phyloP scores from a whole-genome alignment of 495 filamentous ascomycete genomes.

The Sphaerosporella brunnea region DNA sequence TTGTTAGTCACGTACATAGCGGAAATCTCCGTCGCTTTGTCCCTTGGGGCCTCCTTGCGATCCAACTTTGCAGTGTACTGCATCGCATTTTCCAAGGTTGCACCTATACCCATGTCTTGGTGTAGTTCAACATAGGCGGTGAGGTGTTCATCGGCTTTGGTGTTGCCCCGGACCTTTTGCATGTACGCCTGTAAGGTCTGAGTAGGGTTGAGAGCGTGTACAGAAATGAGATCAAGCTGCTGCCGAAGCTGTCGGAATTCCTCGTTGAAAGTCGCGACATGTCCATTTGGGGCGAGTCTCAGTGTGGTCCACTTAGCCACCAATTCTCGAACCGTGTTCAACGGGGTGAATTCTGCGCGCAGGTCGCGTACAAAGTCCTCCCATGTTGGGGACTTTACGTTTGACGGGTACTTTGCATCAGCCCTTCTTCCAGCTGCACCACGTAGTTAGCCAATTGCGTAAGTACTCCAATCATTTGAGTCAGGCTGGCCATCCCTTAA shows the following conservation, averaged over 20 bases:
- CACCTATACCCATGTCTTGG: not conserved
- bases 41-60: not conserved
- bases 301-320: not conserved
- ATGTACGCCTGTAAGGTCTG: not conserved
- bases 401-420: not conserved
- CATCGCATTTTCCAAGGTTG: not conserved
- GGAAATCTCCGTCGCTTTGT: not conserved
- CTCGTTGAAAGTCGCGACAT: not conserved
- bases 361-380: not conserved
- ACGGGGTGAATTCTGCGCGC: not conserved
- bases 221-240: not conserved
- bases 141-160: not conserved
- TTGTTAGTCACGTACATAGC: not conserved
- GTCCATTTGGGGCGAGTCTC: not conserved
- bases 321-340: not conserved
- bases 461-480: not conserved
- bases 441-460: not conserved
- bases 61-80: not conserved
- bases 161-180: not conserved
- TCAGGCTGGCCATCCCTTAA: not conserved
- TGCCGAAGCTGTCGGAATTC: not conserved
- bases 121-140: not conserved
- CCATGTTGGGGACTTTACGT: not conserved
- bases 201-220: not conserved
- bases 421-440: not conserved